Evolutionary conservation across 345 rosid species (phyloP).

Genomic region (Moricandia arvensis): DNA sequence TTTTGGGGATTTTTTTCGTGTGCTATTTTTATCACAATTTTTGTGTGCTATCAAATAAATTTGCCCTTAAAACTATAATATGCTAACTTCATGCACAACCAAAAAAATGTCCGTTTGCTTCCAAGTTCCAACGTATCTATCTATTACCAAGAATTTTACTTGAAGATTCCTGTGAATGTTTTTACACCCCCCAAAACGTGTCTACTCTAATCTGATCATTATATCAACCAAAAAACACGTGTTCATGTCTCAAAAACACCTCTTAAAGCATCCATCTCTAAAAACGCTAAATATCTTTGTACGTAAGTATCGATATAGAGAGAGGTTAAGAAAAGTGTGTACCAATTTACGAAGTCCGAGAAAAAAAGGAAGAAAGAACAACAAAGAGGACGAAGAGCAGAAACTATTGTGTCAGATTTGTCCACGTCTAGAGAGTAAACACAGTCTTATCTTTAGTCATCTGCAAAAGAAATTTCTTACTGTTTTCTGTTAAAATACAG

Average conservation of each 20-base stretch:
- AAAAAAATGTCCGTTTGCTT: slow-evolving; percentile 10
- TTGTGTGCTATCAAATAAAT: no score
- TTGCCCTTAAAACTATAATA: neutral
- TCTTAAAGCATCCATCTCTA: slow-evolving; percentile 23
- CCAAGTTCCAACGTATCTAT: slow-evolving; percentile 24
- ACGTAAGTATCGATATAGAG: slow-evolving; percentile 14
- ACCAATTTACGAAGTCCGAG: slow-evolving; percentile 23
- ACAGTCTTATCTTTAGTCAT: slow-evolving; percentile 37
- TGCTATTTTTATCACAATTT: no score
- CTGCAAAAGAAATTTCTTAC: slow-evolving; percentile 23
- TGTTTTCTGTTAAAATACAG: slow-evolving; percentile 24
- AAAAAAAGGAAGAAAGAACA: slow-evolving; percentile 25
- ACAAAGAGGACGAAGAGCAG: slow-evolving; percentile 37
- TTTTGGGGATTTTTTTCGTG: no score
- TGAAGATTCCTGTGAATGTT: slow-evolving; percentile 33
- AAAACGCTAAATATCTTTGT: slow-evolving; percentile 27
- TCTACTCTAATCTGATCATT: slow-evolving; percentile 24
- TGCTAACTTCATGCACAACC: neutral
- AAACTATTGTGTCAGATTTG: slow-evolving; percentile 34
- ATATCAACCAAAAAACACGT: slow-evolving; percentile 32
- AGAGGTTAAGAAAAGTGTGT: slow-evolving; percentile 28
- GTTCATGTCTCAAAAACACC: slow-evolving; percentile 17
- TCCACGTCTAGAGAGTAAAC: slow-evolving; percentile 28
- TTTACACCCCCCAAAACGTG: slow-evolving; percentile 25
- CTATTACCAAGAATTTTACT: slow-evolving; percentile 10